Evolutionary conservation across 352 stramenopile species (phyloP), one percentile per base, ranked within the genome.

Genomic region (Phytophthora macrochlamydospora): DNA sequence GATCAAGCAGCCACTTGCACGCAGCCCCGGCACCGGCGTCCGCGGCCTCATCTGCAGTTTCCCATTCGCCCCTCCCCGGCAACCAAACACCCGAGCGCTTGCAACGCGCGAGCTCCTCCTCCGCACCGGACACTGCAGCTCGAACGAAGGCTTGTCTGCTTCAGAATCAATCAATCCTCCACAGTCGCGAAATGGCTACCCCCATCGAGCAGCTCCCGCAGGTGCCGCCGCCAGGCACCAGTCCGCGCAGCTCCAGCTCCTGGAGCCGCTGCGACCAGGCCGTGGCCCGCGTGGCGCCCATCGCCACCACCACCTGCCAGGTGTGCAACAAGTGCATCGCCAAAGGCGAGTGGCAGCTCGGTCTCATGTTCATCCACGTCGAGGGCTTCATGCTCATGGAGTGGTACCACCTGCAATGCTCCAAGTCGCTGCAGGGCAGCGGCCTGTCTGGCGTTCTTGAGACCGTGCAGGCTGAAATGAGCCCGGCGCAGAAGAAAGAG

Each of bases 301-400:
- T 86, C 31, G 75, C 76, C 50, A 94, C 86, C 31, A 92, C 86
- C 12, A 94, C 82, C 7, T 94, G 86, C 65, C 86, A 94, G 52
- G 82, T 90, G 4, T 94, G 86, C 71, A 78, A 61, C 56, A 69
- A 67, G 31, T 73, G 75, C 49, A 93, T 94, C 54, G 62, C 58
- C 49, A 73, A 87, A 52, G 86, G 81, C 65, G 67, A 81, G 48
- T 91, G 85, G 79, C 84, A 92, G 53, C 68, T 94, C 55, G 86
- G 86, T 1, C 80, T 91, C 67, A 94, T 94, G 86, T 94, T 92
- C 65, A 83, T 92, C 62, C 86, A 94, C 74, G 73, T 91, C 62
- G 86, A 94, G 42, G 86, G 86, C 56, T 94, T 92, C 74, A 92
- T 94, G 86, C 78, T 94, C 63, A 91, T 94, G 82, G 86, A 94